Conservation (phyloP, 176 grass and related monocot species). For the Typha latifolia region DNA sequence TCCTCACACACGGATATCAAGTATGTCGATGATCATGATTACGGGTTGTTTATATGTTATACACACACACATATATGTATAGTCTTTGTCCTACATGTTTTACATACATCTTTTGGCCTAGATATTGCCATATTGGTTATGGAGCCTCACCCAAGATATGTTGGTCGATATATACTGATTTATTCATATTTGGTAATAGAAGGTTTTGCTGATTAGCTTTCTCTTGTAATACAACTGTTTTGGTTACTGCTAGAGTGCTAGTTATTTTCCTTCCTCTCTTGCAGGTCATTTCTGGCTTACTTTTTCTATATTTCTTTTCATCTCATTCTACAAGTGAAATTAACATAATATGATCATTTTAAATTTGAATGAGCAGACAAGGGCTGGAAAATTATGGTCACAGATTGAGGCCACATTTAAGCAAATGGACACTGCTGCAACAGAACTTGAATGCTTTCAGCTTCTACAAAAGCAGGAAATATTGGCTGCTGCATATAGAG, state of each 20-base stretch:
- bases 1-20: conserved; percentile 91
- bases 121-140: too few species aligned
- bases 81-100: too few species aligned
- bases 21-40: conserved; percentile 26
- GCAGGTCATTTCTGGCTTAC: background rate
- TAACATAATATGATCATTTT: background rate
- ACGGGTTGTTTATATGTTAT: background rate
- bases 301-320: background rate
- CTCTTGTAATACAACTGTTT: background rate
- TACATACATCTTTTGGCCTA: too few species aligned
- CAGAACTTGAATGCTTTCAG: conserved; percentile 83
- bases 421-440: conserved; percentile 72
- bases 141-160: too few species aligned
- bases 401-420: conserved; percentile 76
- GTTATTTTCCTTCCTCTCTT: background rate
- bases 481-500: conserved; percentile 49
- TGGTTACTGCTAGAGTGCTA: background rate
- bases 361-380: conserved; percentile 35
- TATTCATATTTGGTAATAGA: too few species aligned
- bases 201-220: background rate
- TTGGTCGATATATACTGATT: too few species aligned
- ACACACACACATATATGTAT: too few species aligned
- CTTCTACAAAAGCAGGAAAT: conserved; percentile 83
- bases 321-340: too few species aligned
- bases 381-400: conserved; percentile 56